Percentiles rank a stretch among this genome's conserved stretches.
Conservation (phyloP, 176 grass and related monocot species). For the Tillandsia leiboldiana region DNA sequence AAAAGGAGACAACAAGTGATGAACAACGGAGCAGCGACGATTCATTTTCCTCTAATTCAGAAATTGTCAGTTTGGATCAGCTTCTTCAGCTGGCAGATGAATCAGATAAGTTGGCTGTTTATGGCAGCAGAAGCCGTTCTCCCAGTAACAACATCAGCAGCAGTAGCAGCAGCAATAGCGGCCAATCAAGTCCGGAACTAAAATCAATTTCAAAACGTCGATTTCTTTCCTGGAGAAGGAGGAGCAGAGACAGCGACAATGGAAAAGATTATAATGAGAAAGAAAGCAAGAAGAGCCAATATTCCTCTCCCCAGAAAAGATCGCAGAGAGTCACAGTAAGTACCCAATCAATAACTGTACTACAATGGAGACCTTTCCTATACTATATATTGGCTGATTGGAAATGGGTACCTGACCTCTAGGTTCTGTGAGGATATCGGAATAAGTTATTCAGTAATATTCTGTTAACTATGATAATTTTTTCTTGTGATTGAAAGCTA, state of each 20-base stretch:
- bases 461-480: too few species aligned
- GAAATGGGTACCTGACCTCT: too few species aligned
- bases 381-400: too few species aligned
- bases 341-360: too few species aligned
- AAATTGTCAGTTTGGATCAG: constrained; percentile 38
- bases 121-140: constrained; percentile 10
- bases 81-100: constrained; percentile 41
- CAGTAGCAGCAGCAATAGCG: constrained; percentile 29
- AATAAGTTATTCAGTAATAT: too few species aligned
- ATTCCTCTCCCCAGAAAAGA: neutral
- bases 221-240: constrained; percentile 35
- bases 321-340: too few species aligned
- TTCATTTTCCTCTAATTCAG: constrained; percentile 14
- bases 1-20: constrained; percentile 10
- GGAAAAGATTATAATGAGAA: neutral
- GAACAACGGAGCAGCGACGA: neutral
- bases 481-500: too few species aligned
- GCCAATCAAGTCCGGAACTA: constrained; percentile 43
- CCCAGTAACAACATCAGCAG: constrained; percentile 21
- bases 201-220: constrained; percentile 35
- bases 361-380: too few species aligned
- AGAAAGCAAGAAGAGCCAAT: neutral
- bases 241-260: constrained; percentile 42
- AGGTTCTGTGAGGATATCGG: too few species aligned
- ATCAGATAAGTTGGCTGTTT: constrained; percentile 29